Conservation (phyloP, 129 eudicot species). For the Apium graveolens region DNA sequence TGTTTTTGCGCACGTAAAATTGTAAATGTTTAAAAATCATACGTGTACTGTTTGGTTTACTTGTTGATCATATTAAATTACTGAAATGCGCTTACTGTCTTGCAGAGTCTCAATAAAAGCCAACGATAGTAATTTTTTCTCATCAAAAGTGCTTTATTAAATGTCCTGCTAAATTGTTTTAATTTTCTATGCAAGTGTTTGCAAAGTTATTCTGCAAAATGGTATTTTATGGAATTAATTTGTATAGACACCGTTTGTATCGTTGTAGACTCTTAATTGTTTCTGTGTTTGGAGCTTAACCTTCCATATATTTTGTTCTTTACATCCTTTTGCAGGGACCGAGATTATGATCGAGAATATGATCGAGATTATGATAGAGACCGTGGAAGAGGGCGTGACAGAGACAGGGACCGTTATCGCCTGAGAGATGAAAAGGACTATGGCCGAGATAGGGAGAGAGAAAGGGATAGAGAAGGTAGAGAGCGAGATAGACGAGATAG, state of each 20-base stretch:
- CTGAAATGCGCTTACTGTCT: neutral
- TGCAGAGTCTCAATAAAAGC: neutral
- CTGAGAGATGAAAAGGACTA: slow-evolving; percentile 51
- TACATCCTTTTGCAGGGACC: slow-evolving; percentile 36
- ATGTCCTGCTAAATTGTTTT: neutral
- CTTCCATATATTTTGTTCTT: neutral
- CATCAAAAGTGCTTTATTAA: neutral
- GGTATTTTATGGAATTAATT: neutral
- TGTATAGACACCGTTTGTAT: neutral
- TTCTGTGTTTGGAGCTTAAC: neutral
- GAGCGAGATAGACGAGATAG: slow-evolving; percentile 65
- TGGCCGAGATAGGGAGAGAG: slow-evolving; percentile 44
- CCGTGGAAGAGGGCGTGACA: slow-evolving; percentile 43
- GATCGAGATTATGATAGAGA: slow-evolving; percentile 55
- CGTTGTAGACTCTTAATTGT: neutral
- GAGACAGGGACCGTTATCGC: slow-evolving; percentile 46
- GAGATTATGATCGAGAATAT: slow-evolving; percentile 48
- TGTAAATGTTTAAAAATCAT: neutral
- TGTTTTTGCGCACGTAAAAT: neutral
- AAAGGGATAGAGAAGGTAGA: slow-evolving; percentile 46
- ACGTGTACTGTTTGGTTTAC: neutral
- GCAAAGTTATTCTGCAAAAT: neutral
- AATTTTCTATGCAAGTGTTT: neutral
- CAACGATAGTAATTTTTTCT: neutral
- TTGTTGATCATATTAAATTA: neutral